Evolutionary conservation across 768 basidiomycete genomes (phyloP).

Genomic region (Cantharellus anzutake): DNA sequence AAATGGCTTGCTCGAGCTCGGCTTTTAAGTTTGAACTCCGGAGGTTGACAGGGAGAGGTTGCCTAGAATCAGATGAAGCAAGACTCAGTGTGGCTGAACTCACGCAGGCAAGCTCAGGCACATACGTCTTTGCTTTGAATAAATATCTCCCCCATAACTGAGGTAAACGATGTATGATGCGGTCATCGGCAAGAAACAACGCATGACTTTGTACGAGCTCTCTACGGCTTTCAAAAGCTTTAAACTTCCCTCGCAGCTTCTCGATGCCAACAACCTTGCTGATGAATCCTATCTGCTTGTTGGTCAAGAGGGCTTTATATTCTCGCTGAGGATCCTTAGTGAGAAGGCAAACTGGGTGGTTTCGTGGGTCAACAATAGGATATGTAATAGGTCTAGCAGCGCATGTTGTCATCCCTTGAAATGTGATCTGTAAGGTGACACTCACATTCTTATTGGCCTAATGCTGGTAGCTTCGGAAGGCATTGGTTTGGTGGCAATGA

Average conservation of each 20-base stretch:
- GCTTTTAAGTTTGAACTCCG: slow-evolving; percentile 77
- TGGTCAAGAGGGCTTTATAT: slow-evolving; percentile 83
- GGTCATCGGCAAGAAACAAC: slow-evolving; percentile 84
- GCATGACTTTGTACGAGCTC: slow-evolving; percentile 75
- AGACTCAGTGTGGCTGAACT: slow-evolving; percentile 6
- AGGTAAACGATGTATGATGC: slow-evolving; percentile 73
- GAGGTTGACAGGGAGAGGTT: slow-evolving; percentile 88
- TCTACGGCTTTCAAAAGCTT: slow-evolving; percentile 63
- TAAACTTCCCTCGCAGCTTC: slow-evolving; percentile 91
- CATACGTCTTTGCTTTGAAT: slow-evolving; percentile 92
- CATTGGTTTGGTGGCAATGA: slow-evolving; percentile 71
- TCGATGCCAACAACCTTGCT: slow-evolving; percentile 75
- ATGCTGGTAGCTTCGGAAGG: slow-evolving; percentile 43
- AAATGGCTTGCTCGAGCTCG: slow-evolving; percentile 82
- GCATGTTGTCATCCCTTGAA: neutral
- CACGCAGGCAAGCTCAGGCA: neutral
- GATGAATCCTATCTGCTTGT: slow-evolving; percentile 71
- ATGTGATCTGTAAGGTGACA: slow-evolving; percentile 8
- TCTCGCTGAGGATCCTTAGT: slow-evolving; percentile 90
- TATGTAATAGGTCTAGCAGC: slow-evolving; percentile 47
- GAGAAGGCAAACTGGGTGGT: slow-evolving; percentile 68
- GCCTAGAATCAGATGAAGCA: slow-evolving; percentile 27
- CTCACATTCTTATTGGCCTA: slow-evolving; percentile 74
- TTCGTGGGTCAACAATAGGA: slow-evolving; percentile 68
- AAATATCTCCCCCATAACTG: slow-evolving; percentile 74